A percentile compares a stretch with the other conserved stretches of the same genome.
Conservation (phyloP, 805 yeast species). For the Metschnikowia kofuensis region DNA sequence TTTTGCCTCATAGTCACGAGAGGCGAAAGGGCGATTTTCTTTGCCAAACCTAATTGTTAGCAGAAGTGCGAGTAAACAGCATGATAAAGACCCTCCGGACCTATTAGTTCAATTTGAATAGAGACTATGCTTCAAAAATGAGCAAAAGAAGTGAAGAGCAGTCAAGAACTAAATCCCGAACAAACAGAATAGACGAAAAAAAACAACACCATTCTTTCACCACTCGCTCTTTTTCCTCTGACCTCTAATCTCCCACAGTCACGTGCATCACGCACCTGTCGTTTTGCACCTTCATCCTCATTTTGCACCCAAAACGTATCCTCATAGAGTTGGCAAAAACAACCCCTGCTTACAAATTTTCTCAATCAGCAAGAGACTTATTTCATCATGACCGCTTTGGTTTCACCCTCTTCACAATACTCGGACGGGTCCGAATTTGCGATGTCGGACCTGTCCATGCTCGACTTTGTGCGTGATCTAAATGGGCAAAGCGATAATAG, state of each 20-base stretch:
- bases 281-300: not conserved
- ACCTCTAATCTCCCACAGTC: not conserved
- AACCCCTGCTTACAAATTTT: not conserved
- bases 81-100: too few relatives aligned
- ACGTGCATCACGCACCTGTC: not conserved
- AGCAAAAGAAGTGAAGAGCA: too few relatives aligned
- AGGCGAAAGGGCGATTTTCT: too few relatives aligned
- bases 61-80: too few relatives aligned
- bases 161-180: too few relatives aligned
- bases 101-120: too few relatives aligned
- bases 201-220: too few relatives aligned
- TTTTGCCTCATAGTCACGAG: too few relatives aligned
- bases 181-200: too few relatives aligned
- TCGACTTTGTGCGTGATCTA: constrained; percentile 14
- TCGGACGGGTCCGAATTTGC: constrained; percentile 7
- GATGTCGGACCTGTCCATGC: constrained; percentile 15
- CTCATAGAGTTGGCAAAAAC: not conserved
- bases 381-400: constrained; percentile 1
- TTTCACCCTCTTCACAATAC: constrained; percentile 4
- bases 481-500: constrained; percentile 8
- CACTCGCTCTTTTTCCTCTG: not conserved
- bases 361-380: not conserved
- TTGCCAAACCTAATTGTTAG: too few relatives aligned
- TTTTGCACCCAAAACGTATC: not conserved
- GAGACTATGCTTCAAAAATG: too few relatives aligned